Evolutionary conservation across 2,329 filamentous ascomycete species (phyloP).

Genomic region (Ilyonectria destructans): DNA sequence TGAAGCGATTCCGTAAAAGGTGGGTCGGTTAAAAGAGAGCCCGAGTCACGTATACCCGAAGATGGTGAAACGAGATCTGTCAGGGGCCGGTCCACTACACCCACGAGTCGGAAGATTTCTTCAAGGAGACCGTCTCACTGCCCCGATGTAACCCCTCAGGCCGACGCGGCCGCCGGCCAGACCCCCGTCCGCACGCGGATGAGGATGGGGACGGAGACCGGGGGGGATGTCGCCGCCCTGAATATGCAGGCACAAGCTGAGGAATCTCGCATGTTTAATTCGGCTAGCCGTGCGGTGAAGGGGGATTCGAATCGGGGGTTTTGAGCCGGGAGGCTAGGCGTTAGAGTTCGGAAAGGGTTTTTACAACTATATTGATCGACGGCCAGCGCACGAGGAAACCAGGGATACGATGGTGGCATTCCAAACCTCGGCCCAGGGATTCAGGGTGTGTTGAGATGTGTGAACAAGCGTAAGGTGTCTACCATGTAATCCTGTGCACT

Average conservation of each 20-base stretch:
- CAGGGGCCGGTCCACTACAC: slow-evolving; percentile 13
- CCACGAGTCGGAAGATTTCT: slow-evolving; percentile 25
- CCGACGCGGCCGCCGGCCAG: neutral
- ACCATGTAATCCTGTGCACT: neutral
- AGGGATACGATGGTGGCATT: neutral
- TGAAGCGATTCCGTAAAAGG: neutral
- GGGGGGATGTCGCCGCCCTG: neutral
- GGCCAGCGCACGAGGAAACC: neutral
- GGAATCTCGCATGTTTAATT: neutral
- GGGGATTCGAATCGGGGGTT: neutral
- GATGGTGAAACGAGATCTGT: slow-evolving; percentile 30
- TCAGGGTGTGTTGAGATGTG: no score
- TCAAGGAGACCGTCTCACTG: slow-evolving; percentile 1
- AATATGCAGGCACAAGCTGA: neutral
- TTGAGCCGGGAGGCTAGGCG: neutral
- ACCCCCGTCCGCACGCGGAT: slow-evolving; percentile 12
- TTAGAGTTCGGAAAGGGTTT: neutral
- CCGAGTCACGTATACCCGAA: slow-evolving; percentile 14
- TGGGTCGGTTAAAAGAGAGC: neutral
- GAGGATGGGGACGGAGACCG: neutral
- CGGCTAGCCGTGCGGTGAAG: neutral
- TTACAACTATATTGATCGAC: neutral
- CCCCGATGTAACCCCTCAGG: slow-evolving; percentile 21
- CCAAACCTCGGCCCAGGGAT: no score
- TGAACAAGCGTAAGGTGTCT: neutral